Conservation (phyloP, 495 filamentous ascomycete species). For the Cercophora newfieldiana region DNA sequence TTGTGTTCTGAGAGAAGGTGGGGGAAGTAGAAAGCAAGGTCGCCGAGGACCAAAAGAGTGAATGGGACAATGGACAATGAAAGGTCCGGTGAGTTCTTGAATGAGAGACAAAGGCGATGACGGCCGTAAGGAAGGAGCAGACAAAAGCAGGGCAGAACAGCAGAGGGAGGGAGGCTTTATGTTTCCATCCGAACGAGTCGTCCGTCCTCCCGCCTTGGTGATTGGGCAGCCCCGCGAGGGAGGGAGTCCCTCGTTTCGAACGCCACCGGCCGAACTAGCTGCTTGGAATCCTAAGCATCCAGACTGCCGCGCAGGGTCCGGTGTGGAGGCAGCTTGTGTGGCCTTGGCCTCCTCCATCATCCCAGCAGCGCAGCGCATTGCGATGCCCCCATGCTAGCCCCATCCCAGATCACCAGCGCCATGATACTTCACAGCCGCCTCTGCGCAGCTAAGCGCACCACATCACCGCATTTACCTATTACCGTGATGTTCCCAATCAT, state of each 20-base stretch:
- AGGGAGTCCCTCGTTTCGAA: constrained; percentile 24
- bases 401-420: background rate
- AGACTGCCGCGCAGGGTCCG: constrained; percentile 3
- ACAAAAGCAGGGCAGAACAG: constrained; percentile 11
- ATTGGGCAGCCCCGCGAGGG: constrained; percentile 24
- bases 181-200: constrained; percentile 27
- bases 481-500: background rate
- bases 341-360: background rate
- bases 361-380: background rate
- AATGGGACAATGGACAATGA: background rate
- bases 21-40: constrained; percentile 15
- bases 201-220: constrained; percentile 16
- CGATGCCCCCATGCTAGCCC: background rate
- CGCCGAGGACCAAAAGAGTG: background rate
- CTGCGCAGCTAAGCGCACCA: background rate
- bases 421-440: constrained; percentile 7
- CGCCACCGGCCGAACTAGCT: constrained; percentile 24
- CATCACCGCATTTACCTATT: too few species aligned
- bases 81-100: constrained; percentile 15
- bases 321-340: constrained; percentile 6
- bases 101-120: constrained; percentile 26
- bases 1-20: background rate
- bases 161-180: constrained; percentile 29
- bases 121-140: constrained; percentile 19
- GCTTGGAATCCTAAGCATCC: constrained; percentile 5